Evolutionary conservation across 2,329 filamentous ascomycete genomes (phyloP), one percentile per base, ranked within the genome.

Genomic region (Talaromyces atroroseus): DNA sequence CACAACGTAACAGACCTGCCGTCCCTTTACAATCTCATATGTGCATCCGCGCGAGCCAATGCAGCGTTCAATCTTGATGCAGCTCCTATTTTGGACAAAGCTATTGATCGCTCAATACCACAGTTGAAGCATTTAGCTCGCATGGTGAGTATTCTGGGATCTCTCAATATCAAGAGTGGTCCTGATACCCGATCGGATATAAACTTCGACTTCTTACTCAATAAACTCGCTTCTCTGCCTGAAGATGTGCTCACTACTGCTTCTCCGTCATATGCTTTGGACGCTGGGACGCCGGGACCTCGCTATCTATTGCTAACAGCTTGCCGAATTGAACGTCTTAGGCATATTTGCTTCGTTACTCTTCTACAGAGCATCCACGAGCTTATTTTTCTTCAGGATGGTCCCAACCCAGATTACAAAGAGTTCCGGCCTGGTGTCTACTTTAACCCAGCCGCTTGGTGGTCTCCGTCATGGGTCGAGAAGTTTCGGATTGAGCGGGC

Each of bases 301-400:
- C 51, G 56, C 20, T 58, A 54, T 21, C 45, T 58, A 14, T 23
- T 58, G 47, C 38, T 58, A 14, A 58, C 51, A 26, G 51, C 56
- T 49, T 54, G 54, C 11, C 56, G 56, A 8, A 50, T 58, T 21
- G 56, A 58, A 40, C 23, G 16, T 47, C 56, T 58, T 14, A 20
- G 26, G n/a, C 47, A 54, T 54, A 21, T 54, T 21, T 58, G 56
- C 26, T 45, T 58, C 45, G 38, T 50, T 38, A 50, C 38, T 47
- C 38, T 54, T 21, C 51, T 58, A 38, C 51, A 55, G 21, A 51
- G 51, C 18, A 50, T 55, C 12, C 56, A 58, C 32, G 46, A 55
- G 26, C 45, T 49, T 4, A n/a, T 58, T 12, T 58, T 38, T n/a
- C 11, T 54, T 24, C n/a, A 48, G 42, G 34, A 34, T 24, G n/a